Evolutionary conservation across 768 basidiomycete genomes (phyloP), one percentile per base, ranked within the genome.

Genomic region (Fistulinella prunicolor): DNA sequence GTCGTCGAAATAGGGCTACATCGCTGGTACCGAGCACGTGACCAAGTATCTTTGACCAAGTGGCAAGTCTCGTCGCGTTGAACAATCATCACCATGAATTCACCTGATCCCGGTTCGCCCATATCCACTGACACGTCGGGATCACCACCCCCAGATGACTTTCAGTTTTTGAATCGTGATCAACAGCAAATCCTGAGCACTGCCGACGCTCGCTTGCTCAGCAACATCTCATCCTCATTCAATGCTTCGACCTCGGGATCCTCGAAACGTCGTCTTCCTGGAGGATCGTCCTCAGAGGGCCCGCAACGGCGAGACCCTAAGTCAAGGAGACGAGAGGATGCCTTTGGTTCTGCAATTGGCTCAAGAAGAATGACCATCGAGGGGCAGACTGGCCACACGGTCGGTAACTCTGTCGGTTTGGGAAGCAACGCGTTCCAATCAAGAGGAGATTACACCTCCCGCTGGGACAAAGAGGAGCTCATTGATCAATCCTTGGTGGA

Each of bases 391-490:
- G 36, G 47, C n/a, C 56, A 53, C 39, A 17, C 39, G 17, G 38
- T 10, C 9, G 55, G 53, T 22, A 38, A 49, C 13, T 21, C 19
- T 24, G 16, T 28, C n/a, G 59, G 51, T 26, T 30, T 54, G 24
- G 55, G 56, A 42, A 38, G 53, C 40, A 59, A 49, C 46, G 30
- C 63, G 9, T 50, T 55, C 38, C 56, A 64, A 50, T 60, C 62
- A 23, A 65, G 60, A 42, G 65, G 66, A 34, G 73, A 77, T 32
- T 64, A 65, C 28, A 64, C 66, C 17, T 66, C 63, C n/a, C 78
- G 73, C 60, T 66, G 76, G 47, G 79, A 82, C 44, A 81, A 79
- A 53, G 79, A 80, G 36, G 80, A 82, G 17, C 66, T 82, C 43
- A 66, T 81, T 42, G 80, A 82, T 61, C 54, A 62, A 30, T 55